phyloP scores from a whole-genome alignment of 2,329 filamentous ascomycete genomes.

The Claviceps arundinis region DNA sequence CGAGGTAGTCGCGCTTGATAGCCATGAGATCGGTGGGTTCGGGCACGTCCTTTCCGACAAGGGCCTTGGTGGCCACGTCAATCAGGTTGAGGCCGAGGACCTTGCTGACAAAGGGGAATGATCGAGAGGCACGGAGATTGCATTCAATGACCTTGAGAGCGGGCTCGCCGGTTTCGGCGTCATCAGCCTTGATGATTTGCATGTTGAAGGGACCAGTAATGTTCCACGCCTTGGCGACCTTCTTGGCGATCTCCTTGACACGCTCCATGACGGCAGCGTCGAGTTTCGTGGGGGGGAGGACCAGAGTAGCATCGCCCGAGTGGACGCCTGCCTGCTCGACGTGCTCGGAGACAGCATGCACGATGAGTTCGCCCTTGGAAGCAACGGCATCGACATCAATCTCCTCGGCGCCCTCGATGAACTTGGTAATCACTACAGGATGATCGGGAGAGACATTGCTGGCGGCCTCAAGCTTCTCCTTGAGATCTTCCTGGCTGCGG shows the following conservation, averaged over 20 bases:
- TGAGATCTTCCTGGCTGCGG: slow-evolving; percentile 71
- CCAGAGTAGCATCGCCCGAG: slow-evolving; percentile 90
- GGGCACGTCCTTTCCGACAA: slow-evolving; percentile 74
- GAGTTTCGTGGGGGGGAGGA: slow-evolving; percentile 74
- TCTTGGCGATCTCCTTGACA: slow-evolving; percentile 88
- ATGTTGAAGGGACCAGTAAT: slow-evolving; percentile 99
- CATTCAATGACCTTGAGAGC: slow-evolving; percentile 94
- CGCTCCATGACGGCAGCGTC: slow-evolving; percentile 67
- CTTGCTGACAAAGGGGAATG: slow-evolving; percentile 97
- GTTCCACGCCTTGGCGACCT: slow-evolving; percentile 92
- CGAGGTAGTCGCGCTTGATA: slow-evolving; percentile 78
- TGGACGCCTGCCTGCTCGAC: slow-evolving; percentile 95
- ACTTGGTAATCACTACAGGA: slow-evolving; percentile 95
- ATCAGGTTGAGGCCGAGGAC: slow-evolving; percentile 95
- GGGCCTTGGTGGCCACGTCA: slow-evolving; percentile 83
- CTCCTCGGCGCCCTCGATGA: slow-evolving; percentile 92
- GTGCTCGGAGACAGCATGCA: slow-evolving; percentile 92
- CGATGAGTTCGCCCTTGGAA: slow-evolving; percentile 68
- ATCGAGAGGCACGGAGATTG: slow-evolving; percentile 92
- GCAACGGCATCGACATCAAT: slow-evolving; percentile 94
- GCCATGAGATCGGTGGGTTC: slow-evolving; percentile 80
- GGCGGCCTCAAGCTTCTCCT: slow-evolving; percentile 88
- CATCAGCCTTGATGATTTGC: slow-evolving; percentile 93
- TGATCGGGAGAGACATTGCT: slow-evolving; percentile 88
- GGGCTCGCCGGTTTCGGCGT: slow-evolving; percentile 60